Evolutionary conservation across 257 asterid genomes (phyloP).

Genomic region (Osmanthus fragrans): DNA sequence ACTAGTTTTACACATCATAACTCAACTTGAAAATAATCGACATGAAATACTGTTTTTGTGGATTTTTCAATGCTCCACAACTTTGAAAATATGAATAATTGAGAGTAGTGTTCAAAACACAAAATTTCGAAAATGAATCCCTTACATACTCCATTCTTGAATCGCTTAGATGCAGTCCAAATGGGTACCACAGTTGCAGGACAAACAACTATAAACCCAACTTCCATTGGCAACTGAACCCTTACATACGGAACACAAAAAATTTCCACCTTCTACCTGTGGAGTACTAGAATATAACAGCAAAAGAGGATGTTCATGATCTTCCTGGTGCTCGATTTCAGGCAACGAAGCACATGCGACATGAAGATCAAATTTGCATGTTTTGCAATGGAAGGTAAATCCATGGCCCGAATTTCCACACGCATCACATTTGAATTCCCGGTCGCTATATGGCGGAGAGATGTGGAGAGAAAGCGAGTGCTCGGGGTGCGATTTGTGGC

Average conservation of each 20-base stretch:
- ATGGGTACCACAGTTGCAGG: constrained; percentile 35
- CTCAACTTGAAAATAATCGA: not conserved
- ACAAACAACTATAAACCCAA: constrained; percentile 24
- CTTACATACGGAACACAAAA: constrained; percentile 18
- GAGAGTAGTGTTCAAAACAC: too few relatives aligned
- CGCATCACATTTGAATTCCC: constrained; percentile 56
- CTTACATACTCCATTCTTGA: not conserved
- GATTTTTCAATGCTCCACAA: too few relatives aligned
- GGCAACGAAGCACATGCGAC: constrained; percentile 54
- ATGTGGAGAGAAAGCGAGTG: constrained; percentile 47
- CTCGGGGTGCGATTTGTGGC: constrained; percentile 50
- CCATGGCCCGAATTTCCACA: constrained; percentile 47
- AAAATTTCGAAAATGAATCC: too few relatives aligned
- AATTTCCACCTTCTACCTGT: constrained; percentile 7
- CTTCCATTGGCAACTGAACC: not conserved
- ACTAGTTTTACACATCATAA: too few relatives aligned
- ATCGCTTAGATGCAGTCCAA: constrained; percentile 30
- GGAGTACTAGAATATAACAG: constrained; percentile 19
- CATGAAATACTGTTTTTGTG: too few relatives aligned
- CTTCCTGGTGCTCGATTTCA: constrained; percentile 27
- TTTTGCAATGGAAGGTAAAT: constrained; percentile 40
- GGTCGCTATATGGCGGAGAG: constrained; percentile 41
- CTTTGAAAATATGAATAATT: too few relatives aligned
- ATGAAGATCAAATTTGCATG: constrained; percentile 47
- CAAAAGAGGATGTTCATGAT: constrained; percentile 36